Conservation (phyloP, 129 eudicot genomes). For the Helianthus tuberosus region DNA sequence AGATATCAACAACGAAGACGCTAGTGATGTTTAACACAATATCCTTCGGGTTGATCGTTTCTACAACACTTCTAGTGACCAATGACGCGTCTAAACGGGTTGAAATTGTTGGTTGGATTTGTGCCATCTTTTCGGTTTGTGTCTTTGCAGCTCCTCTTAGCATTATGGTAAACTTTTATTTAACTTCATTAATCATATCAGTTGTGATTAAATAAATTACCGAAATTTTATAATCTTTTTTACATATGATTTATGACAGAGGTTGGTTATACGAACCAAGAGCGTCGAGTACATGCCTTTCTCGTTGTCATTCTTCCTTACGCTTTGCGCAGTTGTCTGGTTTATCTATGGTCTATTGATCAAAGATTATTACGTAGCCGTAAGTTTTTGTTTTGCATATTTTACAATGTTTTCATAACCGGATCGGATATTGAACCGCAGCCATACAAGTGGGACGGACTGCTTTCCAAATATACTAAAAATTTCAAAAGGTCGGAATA, state of each 20-base stretch:
- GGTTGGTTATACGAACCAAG: constrained; percentile 64
- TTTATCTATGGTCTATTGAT: constrained; percentile 68
- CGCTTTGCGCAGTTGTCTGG: constrained; percentile 67
- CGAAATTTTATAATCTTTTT: not conserved
- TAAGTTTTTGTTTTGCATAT: constrained; percentile 26
- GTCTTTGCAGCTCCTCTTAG: constrained; percentile 89
- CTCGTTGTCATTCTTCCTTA: constrained; percentile 60
- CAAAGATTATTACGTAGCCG: constrained; percentile 65
- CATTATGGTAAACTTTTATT: constrained; percentile 54
- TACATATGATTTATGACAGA: constrained; percentile 36
- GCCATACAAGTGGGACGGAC: too few species aligned
- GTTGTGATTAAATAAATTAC: not conserved
- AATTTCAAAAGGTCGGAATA: too few species aligned
- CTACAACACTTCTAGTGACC: constrained; percentile 26
- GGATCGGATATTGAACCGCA: too few species aligned
- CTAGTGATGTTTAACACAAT: constrained; percentile 46
- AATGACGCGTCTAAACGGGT: constrained; percentile 27
- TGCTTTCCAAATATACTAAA: too few species aligned
- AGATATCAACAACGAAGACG: constrained; percentile 53
- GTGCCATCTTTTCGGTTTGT: constrained; percentile 68
- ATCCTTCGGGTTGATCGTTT: constrained; percentile 41
- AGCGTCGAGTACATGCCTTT: constrained; percentile 88
- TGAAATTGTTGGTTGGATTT: constrained; percentile 73
- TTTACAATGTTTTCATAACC: not conserved
- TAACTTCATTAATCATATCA: not conserved